Evolutionary conservation across 192 early-diverging fungal species (phyloP), one percentile per base, ranked within the genome.

Genomic region (Haplosporangium gracile): DNA sequence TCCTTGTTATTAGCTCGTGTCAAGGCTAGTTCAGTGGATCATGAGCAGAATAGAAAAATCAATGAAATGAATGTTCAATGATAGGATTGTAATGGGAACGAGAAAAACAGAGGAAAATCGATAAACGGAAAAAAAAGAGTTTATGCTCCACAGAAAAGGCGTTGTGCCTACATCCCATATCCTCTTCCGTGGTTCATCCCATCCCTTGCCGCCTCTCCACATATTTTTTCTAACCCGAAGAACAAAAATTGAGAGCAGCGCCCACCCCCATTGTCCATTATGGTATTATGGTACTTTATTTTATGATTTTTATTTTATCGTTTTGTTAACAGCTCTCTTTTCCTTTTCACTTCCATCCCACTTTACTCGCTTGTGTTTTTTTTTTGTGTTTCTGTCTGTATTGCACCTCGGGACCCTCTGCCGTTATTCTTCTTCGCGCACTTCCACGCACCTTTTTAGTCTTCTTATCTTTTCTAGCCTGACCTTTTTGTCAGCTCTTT

Each of bases 111-210:
- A 65, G 32, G 29, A 32, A 15, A 65, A 29, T 45, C 26, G 29
- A 32, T 34, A 32, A 53, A 13, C 16, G 5, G 5, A 53, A 53
- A 49, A 65, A 65, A 65, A 32, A 65, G 60, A 65, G 60, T 65
- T 65, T 65, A 65, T 29, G 29, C 60, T 65, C 60, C 60, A 65
- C 60, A 65, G 60, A 32, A 68, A 65, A 32, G 60, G 60, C 60
- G 29, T 65, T 65, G 60, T 65, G n/a, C 60, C 60, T 9, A 65
- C 60, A 65, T 65, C 60, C 60, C 60, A 65, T 65, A 11, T 60
- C n/a, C 53, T 10, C n/a, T n/a, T 60, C 24, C n/a, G 36, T 36
- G 22, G 18, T n/a, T 51, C 53, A 55, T 55, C 57, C 26, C 47
- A 16, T 42, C 69, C 11, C 39, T 13, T 15, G 11, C 43, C 43